These are phyloP conservation scores for Mrakia gelida DNA, from an alignment of 768 basidiomycete species.

Conservation along the genomic window DNA sequence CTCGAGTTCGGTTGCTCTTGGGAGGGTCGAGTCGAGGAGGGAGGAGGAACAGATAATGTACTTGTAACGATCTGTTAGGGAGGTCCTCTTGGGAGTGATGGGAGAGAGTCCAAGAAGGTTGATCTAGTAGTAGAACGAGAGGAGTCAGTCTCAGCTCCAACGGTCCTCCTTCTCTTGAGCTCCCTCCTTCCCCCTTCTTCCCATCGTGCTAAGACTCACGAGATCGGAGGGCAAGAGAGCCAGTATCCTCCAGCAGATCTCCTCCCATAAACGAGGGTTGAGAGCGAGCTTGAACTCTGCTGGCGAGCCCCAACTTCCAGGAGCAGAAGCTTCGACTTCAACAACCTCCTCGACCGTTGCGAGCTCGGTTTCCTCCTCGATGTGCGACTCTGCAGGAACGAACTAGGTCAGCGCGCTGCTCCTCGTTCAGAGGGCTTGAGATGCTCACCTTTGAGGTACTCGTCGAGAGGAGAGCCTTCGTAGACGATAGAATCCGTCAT, in stretches of 20 bases:
- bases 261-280: neutral
- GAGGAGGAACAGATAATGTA: slow-evolving; percentile 21
- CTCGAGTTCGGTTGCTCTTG: slow-evolving; percentile 12
- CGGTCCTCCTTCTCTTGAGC: neutral
- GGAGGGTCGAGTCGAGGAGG: slow-evolving; percentile 21
- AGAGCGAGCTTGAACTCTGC: neutral
- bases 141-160: neutral
- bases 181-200: neutral
- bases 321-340: neutral
- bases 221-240: neutral
- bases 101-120: neutral
- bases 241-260: neutral
- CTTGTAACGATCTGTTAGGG: neutral
- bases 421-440: neutral
- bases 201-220: neutral
- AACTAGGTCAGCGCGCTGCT: neutral
- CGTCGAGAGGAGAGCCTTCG: slow-evolving; percentile 16
- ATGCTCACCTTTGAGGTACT: slow-evolving; percentile 15
- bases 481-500: neutral
- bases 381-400: neutral
- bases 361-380: neutral
- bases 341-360: neutral
- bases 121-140: neutral
- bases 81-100: neutral
- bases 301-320: neutral